A percentile compares a stretch with the other conserved stretches of the same genome.
phyloP scores from a whole-genome alignment of 805 yeast species.

The Myxozyma geophila region DNA sequence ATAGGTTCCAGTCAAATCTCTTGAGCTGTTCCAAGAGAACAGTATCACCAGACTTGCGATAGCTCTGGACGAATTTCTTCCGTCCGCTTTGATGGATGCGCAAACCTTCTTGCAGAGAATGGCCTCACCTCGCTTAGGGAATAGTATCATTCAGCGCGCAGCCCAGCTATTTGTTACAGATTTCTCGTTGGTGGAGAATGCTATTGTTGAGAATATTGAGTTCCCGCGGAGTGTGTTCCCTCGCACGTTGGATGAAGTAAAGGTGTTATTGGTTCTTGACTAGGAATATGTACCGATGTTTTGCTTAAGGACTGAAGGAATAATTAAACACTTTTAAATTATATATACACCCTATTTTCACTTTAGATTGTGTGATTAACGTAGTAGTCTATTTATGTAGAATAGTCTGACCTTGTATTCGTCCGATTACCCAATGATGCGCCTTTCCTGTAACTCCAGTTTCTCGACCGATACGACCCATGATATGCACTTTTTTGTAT shows the following conservation, averaged over 20 bases:
- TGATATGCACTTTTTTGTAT: background rate
- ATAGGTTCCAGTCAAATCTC: constrained; percentile 4
- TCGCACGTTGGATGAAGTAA: constrained; percentile 41
- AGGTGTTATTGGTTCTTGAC: constrained; percentile 39
- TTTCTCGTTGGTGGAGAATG: constrained; percentile 42
- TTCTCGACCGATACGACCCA: background rate
- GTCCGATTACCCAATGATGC: background rate
- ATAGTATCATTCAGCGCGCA: constrained; percentile 42
- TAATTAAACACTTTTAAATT: background rate
- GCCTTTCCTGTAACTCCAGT: background rate
- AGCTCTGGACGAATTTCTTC: constrained; percentile 45
- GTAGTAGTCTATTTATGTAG: background rate
- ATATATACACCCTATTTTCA: background rate
- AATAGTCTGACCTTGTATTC: background rate
- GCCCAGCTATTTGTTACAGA: constrained; percentile 43
- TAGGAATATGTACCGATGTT: no score
- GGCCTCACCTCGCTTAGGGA: constrained; percentile 45
- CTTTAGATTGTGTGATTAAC: background rate
- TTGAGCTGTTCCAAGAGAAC: constrained; percentile 12
- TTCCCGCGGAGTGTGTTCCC: constrained; percentile 40
- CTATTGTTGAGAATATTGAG: constrained; percentile 40
- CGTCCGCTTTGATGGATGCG: constrained; percentile 44
- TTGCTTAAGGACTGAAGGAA: background rate
- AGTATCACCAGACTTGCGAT: constrained; percentile 34
- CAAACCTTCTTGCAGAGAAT: constrained; percentile 41